Conservation (phyloP, 176 grass and related monocot genomes). For the Oryza coarctata region DNA sequence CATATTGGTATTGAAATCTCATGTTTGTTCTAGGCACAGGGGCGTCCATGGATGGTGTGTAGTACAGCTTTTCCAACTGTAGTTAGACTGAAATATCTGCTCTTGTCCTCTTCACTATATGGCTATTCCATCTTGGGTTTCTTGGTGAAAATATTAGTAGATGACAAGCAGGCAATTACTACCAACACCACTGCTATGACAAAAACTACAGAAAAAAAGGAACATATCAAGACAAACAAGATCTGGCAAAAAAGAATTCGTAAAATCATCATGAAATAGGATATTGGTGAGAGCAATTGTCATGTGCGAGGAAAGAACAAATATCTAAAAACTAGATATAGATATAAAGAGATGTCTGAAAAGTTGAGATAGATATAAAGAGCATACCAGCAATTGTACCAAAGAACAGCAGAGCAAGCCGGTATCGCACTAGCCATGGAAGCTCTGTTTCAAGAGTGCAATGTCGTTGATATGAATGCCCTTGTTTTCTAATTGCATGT, state of each 20-base stretch:
- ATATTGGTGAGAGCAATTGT: neutral
- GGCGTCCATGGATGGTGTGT: conserved; percentile 15
- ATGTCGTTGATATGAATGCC: conserved; percentile 36
- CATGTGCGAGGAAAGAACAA: neutral
- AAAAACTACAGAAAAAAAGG: conserved; percentile 30
- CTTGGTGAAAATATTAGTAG: neutral
- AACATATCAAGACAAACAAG: neutral
- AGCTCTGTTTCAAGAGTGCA: conserved; percentile 66
- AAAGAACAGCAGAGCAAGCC: conserved; percentile 58
- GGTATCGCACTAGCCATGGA: conserved; percentile 55
- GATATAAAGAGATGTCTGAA: neutral
- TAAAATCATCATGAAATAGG: neutral
- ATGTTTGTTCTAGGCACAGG: neutral
- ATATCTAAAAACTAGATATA: neutral
- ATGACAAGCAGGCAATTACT: conserved; percentile 24
- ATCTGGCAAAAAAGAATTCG: neutral
- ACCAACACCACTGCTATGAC: conserved; percentile 17
- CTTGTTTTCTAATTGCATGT: conserved; percentile 7
- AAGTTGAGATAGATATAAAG: conserved; percentile 5
- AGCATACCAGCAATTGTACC: conserved; percentile 54
- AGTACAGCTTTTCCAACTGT: neutral
- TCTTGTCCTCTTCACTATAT: neutral
- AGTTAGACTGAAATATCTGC: conserved; percentile 13
- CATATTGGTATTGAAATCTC: neutral
- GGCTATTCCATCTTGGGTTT: conserved; percentile 48